Evolutionary conservation across 192 early-diverging fungal genomes (phyloP), one percentile per base, ranked within the genome.

Genomic region (Thamnidium elegans): DNA sequence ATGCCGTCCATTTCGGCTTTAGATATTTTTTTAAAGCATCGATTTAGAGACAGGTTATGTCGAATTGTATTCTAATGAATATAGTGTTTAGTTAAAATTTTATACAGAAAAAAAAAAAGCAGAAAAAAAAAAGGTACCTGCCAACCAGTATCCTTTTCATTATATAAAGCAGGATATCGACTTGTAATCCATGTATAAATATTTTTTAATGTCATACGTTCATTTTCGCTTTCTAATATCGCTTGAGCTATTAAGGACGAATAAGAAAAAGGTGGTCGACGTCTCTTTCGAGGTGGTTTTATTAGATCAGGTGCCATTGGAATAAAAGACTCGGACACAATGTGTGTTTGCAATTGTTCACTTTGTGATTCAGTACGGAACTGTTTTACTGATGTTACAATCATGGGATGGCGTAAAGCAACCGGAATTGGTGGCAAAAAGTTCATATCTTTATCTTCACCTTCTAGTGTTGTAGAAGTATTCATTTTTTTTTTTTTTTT

Each of bases 11-110:
- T 81, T 17, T 79, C 78, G 5, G 83, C 75, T 3, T 90, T 81
- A 4, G 90, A 78, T 11, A 93, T 75, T 58, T 90, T 89, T 32
- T 77, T 77, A 66, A 97, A 97, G 21, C 79, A 82, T 50, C 86
- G 85, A 69, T 95, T 95, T 14, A 94, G 79, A 5, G 91, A 92
- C n/a, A 97, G 78, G 65, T 94, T 94, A 71, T 97, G 94, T 19
- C 94, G 79, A 52, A 97, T 89, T 0, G 94, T 92, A 80, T 95
- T 97, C 86, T 94, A 56, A n/a, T n/a, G n/a, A n/a, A n/a, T n/a
- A n/a, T n/a, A n/a, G n/a, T n/a, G n/a, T n/a, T n/a, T n/a, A n/a
- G n/a, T n/a, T n/a, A n/a, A n/a, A n/a, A n/a, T n/a, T n/a, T n/a
- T n/a, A n/a, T n/a, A n/a, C 26, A 13, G 39, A 55, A 9, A 48